Base-by-base conservation (phyloP, 2,329 filamentous ascomycete species). In the Aureobasidium vineae region DNA sequence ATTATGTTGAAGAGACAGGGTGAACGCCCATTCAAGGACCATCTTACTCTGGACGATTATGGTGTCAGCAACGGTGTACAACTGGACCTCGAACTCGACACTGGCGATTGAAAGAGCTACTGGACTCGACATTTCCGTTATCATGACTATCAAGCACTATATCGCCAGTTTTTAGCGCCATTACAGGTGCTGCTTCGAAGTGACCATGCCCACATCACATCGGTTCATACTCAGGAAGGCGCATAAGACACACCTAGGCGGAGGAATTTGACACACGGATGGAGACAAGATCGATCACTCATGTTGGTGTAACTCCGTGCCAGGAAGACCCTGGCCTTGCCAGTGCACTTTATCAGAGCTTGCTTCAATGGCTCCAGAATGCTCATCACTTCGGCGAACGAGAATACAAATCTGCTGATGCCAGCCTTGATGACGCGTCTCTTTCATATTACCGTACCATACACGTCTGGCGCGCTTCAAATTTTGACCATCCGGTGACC, bases 1-100 rank as follows among this genome's bases (percentile, higher is more conserved):
- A 97, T 98, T 70, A 83, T 97, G 79, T 79, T 98, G 68, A 95
- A 96, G 82, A 84, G 94, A 71, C 94, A 98, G 79, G 91, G 93
- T 15, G 92, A 97, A 79, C 81, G 93, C 70, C 93, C 94, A 28
- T 97, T 98, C 77, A 97, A 97, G 81, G 93, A 98, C 75, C 86
- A 89, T 72, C 83, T 97, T 68, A 93, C 88, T 40, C 78, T 97
- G 72, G 91, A 91, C 73, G 94, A 98, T 79, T 98, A 97, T 78
- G 92, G 91, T n/a, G 88, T 98, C 66, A 92, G 89, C 72, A 95
- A 95, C 78, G 94, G 94, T 11, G 92, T 97, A 74, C 81, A 83
- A 74, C 74, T 83, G 72, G 81, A 83, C 74, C 71, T 83, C 74
- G 76, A 78, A 70, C 65, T 78, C 50, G 76, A 77, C 69, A 78